Evolutionary conservation across 2,329 filamentous ascomycete species (phyloP).

Genomic region (Microcyclospora pomicola): DNA sequence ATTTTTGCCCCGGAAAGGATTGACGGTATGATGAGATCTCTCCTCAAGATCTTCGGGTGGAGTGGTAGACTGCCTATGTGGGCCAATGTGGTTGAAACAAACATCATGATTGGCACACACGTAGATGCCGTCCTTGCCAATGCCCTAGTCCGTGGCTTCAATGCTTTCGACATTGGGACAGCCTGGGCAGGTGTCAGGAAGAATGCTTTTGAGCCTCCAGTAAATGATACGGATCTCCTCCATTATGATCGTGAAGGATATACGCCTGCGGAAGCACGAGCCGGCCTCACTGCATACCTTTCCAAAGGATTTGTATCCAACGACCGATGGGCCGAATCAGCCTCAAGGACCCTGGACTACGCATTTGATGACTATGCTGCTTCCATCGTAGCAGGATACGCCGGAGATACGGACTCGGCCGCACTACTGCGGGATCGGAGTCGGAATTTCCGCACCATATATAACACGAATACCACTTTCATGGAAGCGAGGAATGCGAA

Average conservation of each 20-base stretch:
- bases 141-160: constrained; percentile 31
- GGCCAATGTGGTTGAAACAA: constrained; percentile 37
- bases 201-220: constrained; percentile 33
- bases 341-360: constrained; percentile 35
- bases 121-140: constrained; percentile 37
- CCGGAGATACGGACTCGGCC: constrained; percentile 22
- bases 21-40: constrained; percentile 34
- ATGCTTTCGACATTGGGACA: constrained; percentile 28
- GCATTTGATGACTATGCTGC: constrained; percentile 35
- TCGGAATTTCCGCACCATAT: constrained; percentile 30
- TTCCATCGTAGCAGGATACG: constrained; percentile 27
- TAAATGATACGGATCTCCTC: constrained; percentile 30
- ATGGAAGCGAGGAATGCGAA: constrained; percentile 37
- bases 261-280: constrained; percentile 33
- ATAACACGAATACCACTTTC: constrained; percentile 31
- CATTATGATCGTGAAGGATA: constrained; percentile 36
- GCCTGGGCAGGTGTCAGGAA: constrained; percentile 33
- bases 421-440: constrained; percentile 24
- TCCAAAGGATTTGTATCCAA: constrained; percentile 34
- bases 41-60: constrained; percentile 35
- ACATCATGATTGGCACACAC: constrained; percentile 39
- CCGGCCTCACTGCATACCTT: constrained; percentile 33
- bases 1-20: constrained; percentile 35
- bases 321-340: constrained; percentile 35
- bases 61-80: constrained; percentile 35